Base-by-base conservation (phyloP, 768 basidiomycete genomes). In the Rhodosporidiobolus odoratus region DNA sequence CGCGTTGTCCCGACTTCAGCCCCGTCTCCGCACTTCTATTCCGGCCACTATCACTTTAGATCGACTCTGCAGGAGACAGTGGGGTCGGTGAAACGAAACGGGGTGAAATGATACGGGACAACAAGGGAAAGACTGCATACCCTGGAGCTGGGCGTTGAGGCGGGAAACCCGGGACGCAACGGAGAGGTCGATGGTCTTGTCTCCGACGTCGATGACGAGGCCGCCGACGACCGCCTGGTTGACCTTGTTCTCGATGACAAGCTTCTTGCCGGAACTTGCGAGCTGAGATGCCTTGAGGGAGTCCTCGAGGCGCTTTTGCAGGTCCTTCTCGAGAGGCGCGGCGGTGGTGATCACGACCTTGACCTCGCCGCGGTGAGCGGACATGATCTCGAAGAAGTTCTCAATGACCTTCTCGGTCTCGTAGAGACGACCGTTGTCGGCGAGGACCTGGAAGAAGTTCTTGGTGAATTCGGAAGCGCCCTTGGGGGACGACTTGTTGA, bases 171-270 rank as follows among this genome's bases (percentile, higher is more conserved):
- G 90, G 41, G 91, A 92, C 58, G 87, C 88, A 65, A 95, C 93
- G 76, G 91, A 94, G 68, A 98, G 85, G 82, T 99, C 96, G 77
- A 99, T 89, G 62, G 92, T 92, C 84, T 95, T 95, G 84, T 97
- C 96, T 73, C 93, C 95, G 78, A 99, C 92, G 82, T 99, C 96
- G 58, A 99, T 88, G 70, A 97, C 84, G 68, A 98, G 80, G 60
- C 96, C 96, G 67, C 95, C 96, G 72, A 98, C 82, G 66, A 97
- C 83, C n/a, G 86, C 82, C 53, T 92, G 87, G 83, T 97, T 93
- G 78, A 97, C 92, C 86, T 94, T 94, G 86, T 98, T 96, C 72
- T 86, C 84, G 66, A 99, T 81, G 82, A 93, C 94, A 75, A 99
- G 79, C 23, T 86, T 83, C 83, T 97, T 98, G 43, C 92, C 90